Evolutionary conservation across 192 early-diverging fungal genomes (phyloP).

Genomic region (Coemansia sp.): DNA sequence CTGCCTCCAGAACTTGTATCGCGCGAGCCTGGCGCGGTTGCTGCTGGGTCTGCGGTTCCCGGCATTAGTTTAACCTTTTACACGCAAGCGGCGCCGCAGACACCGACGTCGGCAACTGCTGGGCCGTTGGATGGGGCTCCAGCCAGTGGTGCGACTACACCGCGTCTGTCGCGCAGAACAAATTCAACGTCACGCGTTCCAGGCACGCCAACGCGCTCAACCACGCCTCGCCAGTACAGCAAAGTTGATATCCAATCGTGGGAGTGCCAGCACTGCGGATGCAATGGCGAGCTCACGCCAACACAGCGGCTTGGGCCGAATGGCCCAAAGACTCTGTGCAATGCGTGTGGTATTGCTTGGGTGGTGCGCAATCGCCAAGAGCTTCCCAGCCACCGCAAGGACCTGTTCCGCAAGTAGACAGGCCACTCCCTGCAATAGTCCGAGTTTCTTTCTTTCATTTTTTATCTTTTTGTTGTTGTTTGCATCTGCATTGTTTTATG

Average conservation of each 20-base stretch:
- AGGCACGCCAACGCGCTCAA: constrained; percentile 39
- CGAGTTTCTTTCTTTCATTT: not conserved
- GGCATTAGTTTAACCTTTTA: constrained; percentile 47
- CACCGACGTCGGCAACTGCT: constrained; percentile 4
- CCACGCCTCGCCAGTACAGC: constrained; percentile 40
- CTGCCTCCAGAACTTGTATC: constrained; percentile 44
- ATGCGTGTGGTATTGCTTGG: constrained; percentile 65
- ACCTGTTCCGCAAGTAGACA: constrained; percentile 45
- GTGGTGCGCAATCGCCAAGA: constrained; percentile 54
- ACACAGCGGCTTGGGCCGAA: constrained; percentile 61
- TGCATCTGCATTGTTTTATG: too few species aligned
- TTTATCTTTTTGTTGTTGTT: too few species aligned
- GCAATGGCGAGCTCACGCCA: constrained; percentile 44
- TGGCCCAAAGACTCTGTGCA: constrained; percentile 64
- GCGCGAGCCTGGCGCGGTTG: constrained; percentile 16
- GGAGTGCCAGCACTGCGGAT: constrained; percentile 55
- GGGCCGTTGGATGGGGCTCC: constrained; percentile 24
- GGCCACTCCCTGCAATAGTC: not conserved
- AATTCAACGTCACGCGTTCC: constrained; percentile 23
- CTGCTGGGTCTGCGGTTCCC: constrained; percentile 26
- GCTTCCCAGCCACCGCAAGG: constrained; percentile 50
- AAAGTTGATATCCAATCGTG: constrained; percentile 46
- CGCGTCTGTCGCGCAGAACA: constrained; percentile 27
- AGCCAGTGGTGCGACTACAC: constrained; percentile 46
- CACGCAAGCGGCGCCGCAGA: constrained; percentile 20